Base-by-base conservation (phyloP, 371 early-diverging fungal species). In the Aphelidium insulamus region DNA sequence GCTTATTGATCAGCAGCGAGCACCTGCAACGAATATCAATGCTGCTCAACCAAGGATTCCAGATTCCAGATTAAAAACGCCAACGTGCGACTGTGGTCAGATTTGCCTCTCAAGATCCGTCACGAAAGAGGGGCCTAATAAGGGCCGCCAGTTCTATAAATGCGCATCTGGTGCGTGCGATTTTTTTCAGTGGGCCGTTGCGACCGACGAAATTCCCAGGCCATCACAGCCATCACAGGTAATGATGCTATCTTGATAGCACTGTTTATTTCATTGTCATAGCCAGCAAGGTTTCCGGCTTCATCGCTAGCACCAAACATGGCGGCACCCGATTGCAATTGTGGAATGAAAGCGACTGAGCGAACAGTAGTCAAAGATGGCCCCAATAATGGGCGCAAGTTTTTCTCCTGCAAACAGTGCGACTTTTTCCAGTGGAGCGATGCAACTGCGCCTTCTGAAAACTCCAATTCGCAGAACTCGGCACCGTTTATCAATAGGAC, bases 351-450 rank as follows among this genome's bases (percentile, higher is more conserved):
- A 25, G 12, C 5, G 17, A 28, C 14, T 20, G 38, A n/a, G 3
- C 3, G 50, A 15, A 48, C 46, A 7, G 59, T 59, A 1, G 36
- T 28, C 0, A 72, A 68, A 32, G 62, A 65, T 19, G 72, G 72
- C 0, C 49, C 65, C 5, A 77, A 73, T 40, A 55, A 63, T 44
- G 71, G 69, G 5, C 50, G 64, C 17, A 24, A 49, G 11, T 69
- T 68, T 32, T 66, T 36, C 36, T 36, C 21, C 0, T 73, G 72
- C 0, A 32, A 49, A 9, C 46, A 46, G 7, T 71, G 71, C 30
- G 46, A 41, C 11, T 69, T 53, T 36, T 69, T 70, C 41, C 31
- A 43, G 9, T 69, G 65, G 55, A 30, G 38, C 2, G 69, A 68
- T 30, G 41, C 33, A 1, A n/a, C 14, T 7, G 33, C 43, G 33